A percentile compares a stretch with the other conserved stretches of the same genome.
phyloP scores from a whole-genome alignment of 2,329 filamentous ascomycete genomes.

The Paracoccidioides lutzii region DNA sequence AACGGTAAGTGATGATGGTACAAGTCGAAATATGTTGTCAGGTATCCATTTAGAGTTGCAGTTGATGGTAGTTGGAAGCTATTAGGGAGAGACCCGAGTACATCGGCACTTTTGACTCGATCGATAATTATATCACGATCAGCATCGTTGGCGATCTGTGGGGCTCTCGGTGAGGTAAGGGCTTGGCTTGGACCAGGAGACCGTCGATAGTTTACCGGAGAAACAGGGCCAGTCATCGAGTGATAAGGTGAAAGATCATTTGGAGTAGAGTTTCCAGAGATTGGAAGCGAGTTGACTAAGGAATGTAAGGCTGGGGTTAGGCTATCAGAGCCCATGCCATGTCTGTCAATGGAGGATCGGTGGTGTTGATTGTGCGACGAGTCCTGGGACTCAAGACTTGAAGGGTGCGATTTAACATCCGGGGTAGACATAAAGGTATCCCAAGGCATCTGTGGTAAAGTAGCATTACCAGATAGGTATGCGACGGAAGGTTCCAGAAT shows the following conservation, averaged over 20 bases:
- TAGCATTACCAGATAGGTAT: constrained; percentile 66
- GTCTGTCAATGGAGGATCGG: constrained; percentile 52
- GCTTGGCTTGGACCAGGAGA: constrained; percentile 56
- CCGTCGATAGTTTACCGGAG: constrained; percentile 55
- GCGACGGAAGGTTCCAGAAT: constrained; percentile 66
- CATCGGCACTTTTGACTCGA: constrained; percentile 70
- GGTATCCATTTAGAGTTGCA: constrained; percentile 72
- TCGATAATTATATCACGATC: constrained; percentile 76
- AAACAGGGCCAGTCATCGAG: constrained; percentile 53
- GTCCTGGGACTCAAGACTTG: constrained; percentile 55
- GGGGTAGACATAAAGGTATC: constrained; percentile 67
- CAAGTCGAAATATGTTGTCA: constrained; percentile 90
- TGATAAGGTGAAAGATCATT: constrained; percentile 61
- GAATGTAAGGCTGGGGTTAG: constrained; percentile 55
- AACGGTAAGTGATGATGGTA: constrained; percentile 97
- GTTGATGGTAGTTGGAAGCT: constrained; percentile 79
- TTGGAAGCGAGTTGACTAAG: constrained; percentile 59
- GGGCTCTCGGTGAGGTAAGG: constrained; percentile 54
- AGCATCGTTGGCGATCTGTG: constrained; percentile 71
- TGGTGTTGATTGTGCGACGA: constrained; percentile 46
- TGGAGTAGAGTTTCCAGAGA: constrained; percentile 56
- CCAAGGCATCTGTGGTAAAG: constrained; percentile 80
- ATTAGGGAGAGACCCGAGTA: constrained; percentile 68
- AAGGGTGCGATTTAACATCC: constrained; percentile 63
- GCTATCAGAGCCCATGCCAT: constrained; percentile 44